Evolutionary conservation across 108 stramenopile genomes (phyloP).

Genomic region (Cyclotella distinguenda): DNA sequence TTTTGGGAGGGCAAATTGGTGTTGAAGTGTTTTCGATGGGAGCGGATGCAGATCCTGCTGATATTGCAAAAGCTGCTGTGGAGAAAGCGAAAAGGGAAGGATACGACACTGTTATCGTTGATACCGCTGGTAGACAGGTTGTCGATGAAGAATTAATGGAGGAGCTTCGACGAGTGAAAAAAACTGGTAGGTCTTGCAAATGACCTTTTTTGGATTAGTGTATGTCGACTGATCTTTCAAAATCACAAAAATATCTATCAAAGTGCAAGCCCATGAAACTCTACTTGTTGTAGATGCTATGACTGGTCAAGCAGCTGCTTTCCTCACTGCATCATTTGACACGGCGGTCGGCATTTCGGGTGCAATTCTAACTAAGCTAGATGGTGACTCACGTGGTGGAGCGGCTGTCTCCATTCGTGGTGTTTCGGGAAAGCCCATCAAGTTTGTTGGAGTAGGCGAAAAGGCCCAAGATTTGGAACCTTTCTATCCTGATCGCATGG

Average conservation of each 20-base stretch:
- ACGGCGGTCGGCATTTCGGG: conserved; percentile 91
- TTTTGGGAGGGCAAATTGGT: conserved; percentile 79
- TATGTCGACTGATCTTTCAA: neutral
- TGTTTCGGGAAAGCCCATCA: conserved; percentile 94
- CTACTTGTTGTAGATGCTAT: conserved; percentile 97
- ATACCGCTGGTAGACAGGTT: conserved; percentile 97
- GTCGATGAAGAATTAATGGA: conserved; percentile 91
- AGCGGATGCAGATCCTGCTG: conserved; percentile 84
- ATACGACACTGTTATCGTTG: conserved; percentile 92
- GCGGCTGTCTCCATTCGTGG: conserved; percentile 92
- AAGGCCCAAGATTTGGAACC: conserved; percentile 89
- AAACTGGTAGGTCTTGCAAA: conserved; percentile 31
- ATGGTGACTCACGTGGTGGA: conserved; percentile 94
- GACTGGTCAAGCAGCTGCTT: conserved; percentile 97
- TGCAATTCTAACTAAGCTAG: conserved; percentile 92
- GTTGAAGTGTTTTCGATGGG: conserved; percentile 85
- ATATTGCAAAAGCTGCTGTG: conserved; percentile 80
- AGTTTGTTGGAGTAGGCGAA: conserved; percentile 96
- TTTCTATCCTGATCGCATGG: conserved; percentile 97
- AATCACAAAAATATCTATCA: neutral
- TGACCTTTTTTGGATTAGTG: neutral
- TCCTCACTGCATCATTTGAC: conserved; percentile 92
- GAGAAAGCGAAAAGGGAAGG: conserved; percentile 78
- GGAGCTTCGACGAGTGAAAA: conserved; percentile 84
- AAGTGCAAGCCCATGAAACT: conserved; percentile 87